phyloP scores from a whole-genome alignment of 2,329 filamentous ascomycete species.

The Curvularia verruculosa region DNA sequence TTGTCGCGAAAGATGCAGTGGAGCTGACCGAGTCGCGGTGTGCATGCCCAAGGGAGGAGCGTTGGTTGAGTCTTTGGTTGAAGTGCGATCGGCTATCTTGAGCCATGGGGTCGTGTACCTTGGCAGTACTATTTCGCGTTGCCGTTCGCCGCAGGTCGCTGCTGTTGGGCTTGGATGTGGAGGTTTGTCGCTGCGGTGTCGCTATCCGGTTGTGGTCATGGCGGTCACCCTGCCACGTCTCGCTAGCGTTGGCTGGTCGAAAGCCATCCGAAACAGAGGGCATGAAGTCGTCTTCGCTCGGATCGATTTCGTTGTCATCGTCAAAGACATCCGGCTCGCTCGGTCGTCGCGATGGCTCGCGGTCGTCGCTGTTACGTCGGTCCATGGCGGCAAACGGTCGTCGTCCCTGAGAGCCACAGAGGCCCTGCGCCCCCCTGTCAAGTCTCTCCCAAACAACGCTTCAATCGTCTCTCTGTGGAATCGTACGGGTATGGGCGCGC shows the following conservation, averaged over 20 bases:
- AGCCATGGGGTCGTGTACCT: slow-evolving; percentile 34
- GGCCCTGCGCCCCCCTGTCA: slow-evolving; percentile 36
- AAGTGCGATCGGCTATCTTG: slow-evolving; percentile 33
- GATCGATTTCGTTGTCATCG: slow-evolving; percentile 55
- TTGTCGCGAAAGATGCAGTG: slow-evolving; percentile 52
- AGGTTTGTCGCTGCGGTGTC: slow-evolving; percentile 31
- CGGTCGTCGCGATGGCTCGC: slow-evolving; percentile 37
- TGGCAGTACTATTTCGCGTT: slow-evolving; percentile 48
- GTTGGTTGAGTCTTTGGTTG: slow-evolving; percentile 31
- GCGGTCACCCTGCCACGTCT: slow-evolving; percentile 25
- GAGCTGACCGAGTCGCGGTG: slow-evolving; percentile 47
- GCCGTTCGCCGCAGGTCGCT: slow-evolving; percentile 39
- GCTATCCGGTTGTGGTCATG: slow-evolving; percentile 35
- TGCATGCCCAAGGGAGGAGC: slow-evolving; percentile 33
- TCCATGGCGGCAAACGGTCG: slow-evolving; percentile 47
- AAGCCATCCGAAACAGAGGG: slow-evolving; percentile 55
- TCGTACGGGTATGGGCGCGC: slow-evolving; percentile 19
- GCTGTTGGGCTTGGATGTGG: slow-evolving; percentile 29
- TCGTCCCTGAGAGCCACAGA: slow-evolving; percentile 41
- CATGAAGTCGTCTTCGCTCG: slow-evolving; percentile 51
- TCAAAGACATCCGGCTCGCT: slow-evolving; percentile 54
- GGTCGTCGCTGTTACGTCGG: slow-evolving; percentile 43
- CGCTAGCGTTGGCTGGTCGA: slow-evolving; percentile 45
- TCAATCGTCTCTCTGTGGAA: slow-evolving; percentile 19
- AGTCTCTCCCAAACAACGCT: slow-evolving; percentile 29